Evolutionary conservation across 441 rosid genomes (phyloP), one percentile per base, ranked within the genome.

Genomic region (Adansonia grandidieri): DNA sequence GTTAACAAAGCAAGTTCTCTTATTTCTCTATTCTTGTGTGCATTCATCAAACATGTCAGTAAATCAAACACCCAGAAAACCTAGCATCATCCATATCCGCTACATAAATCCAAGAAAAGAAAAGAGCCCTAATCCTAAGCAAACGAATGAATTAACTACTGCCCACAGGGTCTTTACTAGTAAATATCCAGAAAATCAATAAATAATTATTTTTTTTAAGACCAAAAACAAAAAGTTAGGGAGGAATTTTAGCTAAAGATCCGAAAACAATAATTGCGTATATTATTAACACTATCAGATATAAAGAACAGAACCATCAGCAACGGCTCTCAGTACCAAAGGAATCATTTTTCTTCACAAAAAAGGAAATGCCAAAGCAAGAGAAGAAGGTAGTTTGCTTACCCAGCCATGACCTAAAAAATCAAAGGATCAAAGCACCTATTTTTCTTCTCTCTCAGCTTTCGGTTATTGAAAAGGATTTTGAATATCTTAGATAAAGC

Each of bases 401-500:
- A 71, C 75, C 75, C 75, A 71, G 75, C 62, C 75, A 71, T 71
- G 62, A 67, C 15, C 10, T 19, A 67, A 67, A 40, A 22, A 22
- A 32, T 9, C 65, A 60, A 22, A 1, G 65, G 44, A 51, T 71
- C 74, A 50, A 71, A 53, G 75, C 75, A 32, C 32, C 62, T n/a
- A n/a, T n/a, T 67, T 9, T 4, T 53, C 73, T 69, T 22, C 73
- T 48, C 10, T 69, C 73, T 48, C 61, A 6, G 45, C 74, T 50
- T 50, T 70, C 7, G 22, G 60, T 51, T 50, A 57, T 24, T 50
- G 5, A 17, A n/a, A 51, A 2, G 44, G 17, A 8, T 14, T 28
- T 24, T 24, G 45, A 28, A 71, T 24, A 51, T 70, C 14, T 58
- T 22, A 17, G 19, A 71, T 11, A 51, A 24, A 48, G 14, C 24